Evolutionary conservation across 192 early-diverging fungal genomes (phyloP), one percentile per base, ranked within the genome.

Genomic region (Gonapodya sp.): DNA sequence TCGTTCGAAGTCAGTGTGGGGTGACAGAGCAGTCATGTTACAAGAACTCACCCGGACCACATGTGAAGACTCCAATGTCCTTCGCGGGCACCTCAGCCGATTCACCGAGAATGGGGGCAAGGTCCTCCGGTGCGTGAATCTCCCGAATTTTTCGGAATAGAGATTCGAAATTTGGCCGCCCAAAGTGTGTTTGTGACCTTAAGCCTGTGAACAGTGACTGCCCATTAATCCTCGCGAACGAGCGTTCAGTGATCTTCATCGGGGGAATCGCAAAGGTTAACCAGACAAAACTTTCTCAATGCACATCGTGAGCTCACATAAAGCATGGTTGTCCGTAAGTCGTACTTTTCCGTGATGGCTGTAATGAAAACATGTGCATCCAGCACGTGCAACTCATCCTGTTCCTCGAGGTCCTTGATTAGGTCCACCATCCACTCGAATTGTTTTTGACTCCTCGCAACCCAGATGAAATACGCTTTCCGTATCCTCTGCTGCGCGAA

Each of bases 381-480:
- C 24, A 64, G 46, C 8, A 64, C 46, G 8, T 64, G 46, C 46
- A 16, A 24, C 46, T 64, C 8, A 24, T 64, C 46, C 24, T 64
- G 46, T 24, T 64, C 46, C 46, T 64, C 46, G 8, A 64, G 46
- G 24, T 64, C 46, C 24, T 64, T 64, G 46, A 64, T 64, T 16
- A 64, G 46, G 46, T 64, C 46, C 46, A 64, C 46, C 46, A 64
- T 64, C 46, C 46, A 64, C 46, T 64, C 46, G 24, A 64, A 64
- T 24, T 64, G 46, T 24, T 64, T 64, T 64, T 64, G 46, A 64
- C 46, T 64, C 46, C 46, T 8, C 24, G 46, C 46, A 16, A 64
- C 46, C 46, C 46, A 64, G 24, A 64, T 64, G 24, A 64, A 64
- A 24, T 64, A 64, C 46, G 46, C 46, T 64, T 64, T 64, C 46